phyloP scores from a whole-genome alignment of 306 rosid species.

The Astragalus glycyphyllos region DNA sequence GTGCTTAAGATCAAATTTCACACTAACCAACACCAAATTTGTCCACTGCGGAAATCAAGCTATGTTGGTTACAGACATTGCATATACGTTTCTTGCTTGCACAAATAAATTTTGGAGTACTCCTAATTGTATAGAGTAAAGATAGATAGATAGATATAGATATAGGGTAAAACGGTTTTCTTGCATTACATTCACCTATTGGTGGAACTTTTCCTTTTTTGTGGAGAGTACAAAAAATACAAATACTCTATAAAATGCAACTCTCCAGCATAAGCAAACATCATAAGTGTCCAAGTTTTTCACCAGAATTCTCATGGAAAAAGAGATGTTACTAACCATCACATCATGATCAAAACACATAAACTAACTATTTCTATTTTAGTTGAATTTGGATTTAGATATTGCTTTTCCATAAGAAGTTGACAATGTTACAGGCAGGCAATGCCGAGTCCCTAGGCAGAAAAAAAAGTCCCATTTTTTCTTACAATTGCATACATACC shows the following conservation, averaged over 20 bases:
- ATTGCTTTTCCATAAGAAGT: neutral
- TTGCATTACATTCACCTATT: neutral
- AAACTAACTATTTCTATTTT: slow-evolving; percentile 19
- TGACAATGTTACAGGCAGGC: neutral
- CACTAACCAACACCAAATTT: no score
- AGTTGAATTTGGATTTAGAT: slow-evolving; percentile 23
- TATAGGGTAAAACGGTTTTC: neutral
- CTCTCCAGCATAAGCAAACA: neutral
- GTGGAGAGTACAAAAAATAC: neutral
- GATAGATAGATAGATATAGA: neutral
- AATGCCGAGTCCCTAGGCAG: slow-evolving; percentile 25
- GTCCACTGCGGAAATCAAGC: no score
- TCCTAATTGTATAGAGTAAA: no score
- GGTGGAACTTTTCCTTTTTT: neutral
- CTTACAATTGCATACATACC: slow-evolving; percentile 32
- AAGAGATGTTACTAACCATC: neutral
- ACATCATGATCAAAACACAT: neutral
- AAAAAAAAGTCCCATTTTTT: neutral
- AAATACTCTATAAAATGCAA: neutral
- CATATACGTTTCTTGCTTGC: no score
- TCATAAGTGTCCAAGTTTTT: neutral
- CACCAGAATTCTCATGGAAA: slow-evolving; percentile 6
- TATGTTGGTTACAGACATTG: no score
- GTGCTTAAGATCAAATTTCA: no score
- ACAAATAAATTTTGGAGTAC: no score